These are phyloP conservation scores for Ceriops decandra DNA, from an alignment of 345 rosid genomes.

Conservation along the genomic window DNA sequence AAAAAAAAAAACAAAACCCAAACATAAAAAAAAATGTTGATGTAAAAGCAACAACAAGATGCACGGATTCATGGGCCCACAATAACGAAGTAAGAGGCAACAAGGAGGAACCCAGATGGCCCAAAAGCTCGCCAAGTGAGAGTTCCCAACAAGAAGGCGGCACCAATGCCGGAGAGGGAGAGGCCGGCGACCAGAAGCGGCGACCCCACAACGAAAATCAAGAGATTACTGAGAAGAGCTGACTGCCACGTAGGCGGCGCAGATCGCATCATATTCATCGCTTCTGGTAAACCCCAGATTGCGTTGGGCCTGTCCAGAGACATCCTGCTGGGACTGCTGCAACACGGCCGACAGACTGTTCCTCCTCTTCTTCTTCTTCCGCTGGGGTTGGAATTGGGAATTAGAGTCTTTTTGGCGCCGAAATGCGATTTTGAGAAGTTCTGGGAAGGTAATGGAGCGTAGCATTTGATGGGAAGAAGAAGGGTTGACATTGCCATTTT, in stretches of 20 bases:
- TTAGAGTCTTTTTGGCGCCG: slow-evolving; percentile 12
- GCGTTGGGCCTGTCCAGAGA: slow-evolving; percentile 26
- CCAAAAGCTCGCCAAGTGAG: slow-evolving; percentile 98
- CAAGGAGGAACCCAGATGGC: slow-evolving; percentile 77
- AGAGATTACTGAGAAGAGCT: slow-evolving; percentile 64
- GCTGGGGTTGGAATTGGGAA: not conserved
- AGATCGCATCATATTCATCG: slow-evolving; percentile 51
- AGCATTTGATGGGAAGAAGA: slow-evolving; percentile 24
- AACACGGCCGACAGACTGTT: not conserved
- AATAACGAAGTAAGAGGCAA: slow-evolving; percentile 64
- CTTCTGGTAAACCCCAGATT: slow-evolving; percentile 45
- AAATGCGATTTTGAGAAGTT: slow-evolving; percentile 8
- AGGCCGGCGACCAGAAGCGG: slow-evolving; percentile 80
- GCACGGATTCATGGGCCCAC: slow-evolving; percentile 17
- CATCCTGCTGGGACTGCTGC: slow-evolving; percentile 23
- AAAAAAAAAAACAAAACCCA: not conserved
- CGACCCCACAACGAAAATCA: slow-evolving; percentile 69
- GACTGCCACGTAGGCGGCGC: slow-evolving; percentile 79
- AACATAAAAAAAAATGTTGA: not conserved
- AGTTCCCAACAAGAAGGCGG: slow-evolving; percentile 84
- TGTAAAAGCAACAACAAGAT: not conserved
- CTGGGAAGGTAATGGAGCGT: slow-evolving; percentile 14
- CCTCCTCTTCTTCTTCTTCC: not conserved
- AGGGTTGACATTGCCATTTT: slow-evolving; percentile 43
- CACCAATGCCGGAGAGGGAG: slow-evolving; percentile 65